Conservation (phyloP, 1,139 yeast species). For the Suhomyces anneliseae region DNA sequence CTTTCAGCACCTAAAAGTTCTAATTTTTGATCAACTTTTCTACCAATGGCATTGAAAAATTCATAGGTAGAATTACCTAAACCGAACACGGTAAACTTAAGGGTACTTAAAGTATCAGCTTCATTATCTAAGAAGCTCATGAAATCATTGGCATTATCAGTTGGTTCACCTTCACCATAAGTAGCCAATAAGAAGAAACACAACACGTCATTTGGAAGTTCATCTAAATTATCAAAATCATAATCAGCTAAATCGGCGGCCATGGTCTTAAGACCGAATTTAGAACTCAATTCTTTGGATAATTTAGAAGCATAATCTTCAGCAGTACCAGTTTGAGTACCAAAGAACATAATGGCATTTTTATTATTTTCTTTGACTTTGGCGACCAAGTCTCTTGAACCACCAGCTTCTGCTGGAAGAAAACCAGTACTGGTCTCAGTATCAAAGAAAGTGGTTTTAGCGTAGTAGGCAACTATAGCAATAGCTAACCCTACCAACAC, state of each 20-base stretch:
- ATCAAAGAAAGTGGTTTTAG: constrained; percentile 61
- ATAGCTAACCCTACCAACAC: constrained; percentile 66
- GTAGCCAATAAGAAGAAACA: constrained; percentile 83
- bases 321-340: constrained; percentile 99
- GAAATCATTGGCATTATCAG: constrained; percentile 86
- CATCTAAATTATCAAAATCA: constrained; percentile 73
- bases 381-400: constrained; percentile 63
- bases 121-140: constrained; percentile 59
- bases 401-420: constrained; percentile 35
- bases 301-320: constrained; percentile 93
- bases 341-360: constrained; percentile 80
- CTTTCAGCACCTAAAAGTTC: constrained; percentile 69
- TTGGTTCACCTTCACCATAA: constrained; percentile 98
- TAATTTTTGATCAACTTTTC: constrained; percentile 49
- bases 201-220: constrained; percentile 51
- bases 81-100: constrained; percentile 78
- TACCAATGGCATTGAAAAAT: constrained; percentile 82
- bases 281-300: constrained; percentile 81
- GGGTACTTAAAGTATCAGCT: constrained; percentile 58
- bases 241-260: constrained; percentile 86
- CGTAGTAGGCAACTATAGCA: constrained; percentile 65
- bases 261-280: constrained; percentile 81
- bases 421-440: constrained; percentile 39
- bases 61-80: constrained; percentile 94
- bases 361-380: constrained; percentile 64